Base-by-base conservation (phyloP, 345 rosid genomes). In the Raphanus sativus region DNA sequence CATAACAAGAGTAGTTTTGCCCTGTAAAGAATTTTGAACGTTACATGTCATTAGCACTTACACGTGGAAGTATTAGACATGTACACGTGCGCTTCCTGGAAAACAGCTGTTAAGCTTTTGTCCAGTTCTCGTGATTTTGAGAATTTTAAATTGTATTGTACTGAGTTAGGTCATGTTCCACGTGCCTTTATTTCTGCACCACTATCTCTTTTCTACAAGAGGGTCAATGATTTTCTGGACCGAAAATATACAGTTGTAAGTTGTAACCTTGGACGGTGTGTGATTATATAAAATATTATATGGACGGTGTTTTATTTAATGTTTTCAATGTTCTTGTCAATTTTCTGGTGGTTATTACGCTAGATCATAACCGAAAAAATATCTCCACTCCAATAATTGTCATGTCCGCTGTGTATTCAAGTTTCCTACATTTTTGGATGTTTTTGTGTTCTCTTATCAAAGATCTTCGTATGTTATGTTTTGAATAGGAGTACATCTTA, bases 91-190 rank as follows among this genome's bases (percentile, higher is more conserved):
- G 66, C 3, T 4, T 58, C 45, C 55, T 65, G 67, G 77, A 25
- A 52, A 66, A 58, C 77, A 77, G 77, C 81, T 77, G 77, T 77
- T 77, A 1, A 1, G 1, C 9, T 21, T 77, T 71, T 77, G 71
- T 77, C 66, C 24, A 12, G 30, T 70, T 64, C 16, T 13, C 6
- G 13, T 63, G 13, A 42, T 54, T 28, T 29, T 0, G 21, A 3
- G 50, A 58, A 33, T 3, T 48, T 60, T 25, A 10, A 62, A 62
- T 4, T 33, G 34, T 62, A 50, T 52, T 62, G 69, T 52, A 40
- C 58, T 11, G 61, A 64, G 29, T 63, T 55, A 77, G 80, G 81
- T 77, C 73, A 71, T 71, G 77, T 77, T 77, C 73, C 81, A 77
- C 81, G 81, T 77, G 81, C 72, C 68, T 71, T 65, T 69, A 69